Evolutionary conservation across 2,329 filamentous ascomycete genomes (phyloP).

Genomic region (Cladosporium sp.): DNA sequence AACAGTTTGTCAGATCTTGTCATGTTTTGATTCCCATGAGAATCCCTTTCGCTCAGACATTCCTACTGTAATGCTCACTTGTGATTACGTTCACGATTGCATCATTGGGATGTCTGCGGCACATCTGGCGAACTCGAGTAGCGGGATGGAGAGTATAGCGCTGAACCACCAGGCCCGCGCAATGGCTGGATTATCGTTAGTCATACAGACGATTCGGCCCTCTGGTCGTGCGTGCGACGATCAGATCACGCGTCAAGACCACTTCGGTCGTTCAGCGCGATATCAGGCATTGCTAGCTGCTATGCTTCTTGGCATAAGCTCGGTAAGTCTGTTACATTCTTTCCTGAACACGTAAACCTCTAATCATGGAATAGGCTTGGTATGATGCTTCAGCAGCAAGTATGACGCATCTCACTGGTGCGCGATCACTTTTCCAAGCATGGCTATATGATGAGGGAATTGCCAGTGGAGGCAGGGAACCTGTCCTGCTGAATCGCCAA

Average conservation of each 20-base stretch:
- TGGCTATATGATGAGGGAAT: slow-evolving; percentile 5
- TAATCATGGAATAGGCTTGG: slow-evolving; percentile 9
- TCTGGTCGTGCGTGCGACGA: too few relatives aligned
- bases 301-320: neutral
- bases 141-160: neutral
- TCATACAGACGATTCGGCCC: neutral
- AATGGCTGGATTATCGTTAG: neutral
- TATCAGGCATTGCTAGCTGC: neutral
- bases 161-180: neutral
- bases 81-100: neutral
- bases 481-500: slow-evolving; percentile 11
- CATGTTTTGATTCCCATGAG: neutral
- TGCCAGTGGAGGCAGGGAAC: neutral
- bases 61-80: neutral
- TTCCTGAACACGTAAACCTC: neutral
- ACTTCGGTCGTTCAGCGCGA: neutral
- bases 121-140: neutral
- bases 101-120: neutral
- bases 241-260: neutral
- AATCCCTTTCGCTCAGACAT: neutral
- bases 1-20: neutral
- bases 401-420: slow-evolving; percentile 14
- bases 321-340: neutral
- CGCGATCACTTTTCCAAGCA: slow-evolving; percentile 14
- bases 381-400: slow-evolving; percentile 9